These are phyloP conservation scores for Yamadazyma diospyri DNA, from an alignment of 1,139 yeast species.

Conservation along the genomic window DNA sequence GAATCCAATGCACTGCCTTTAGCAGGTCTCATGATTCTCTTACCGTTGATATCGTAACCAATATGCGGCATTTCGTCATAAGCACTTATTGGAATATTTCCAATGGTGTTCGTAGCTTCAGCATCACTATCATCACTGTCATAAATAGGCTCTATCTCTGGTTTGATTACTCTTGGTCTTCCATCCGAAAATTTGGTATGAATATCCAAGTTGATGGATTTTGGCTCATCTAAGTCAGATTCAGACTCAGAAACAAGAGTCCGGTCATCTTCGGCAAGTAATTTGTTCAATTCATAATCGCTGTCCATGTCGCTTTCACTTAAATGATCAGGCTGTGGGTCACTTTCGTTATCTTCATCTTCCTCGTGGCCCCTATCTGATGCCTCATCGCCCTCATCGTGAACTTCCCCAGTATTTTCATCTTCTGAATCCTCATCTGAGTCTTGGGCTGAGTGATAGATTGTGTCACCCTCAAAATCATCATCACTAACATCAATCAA, in stretches of 20 bases:
- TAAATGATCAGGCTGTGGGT: slow-evolving; percentile 20
- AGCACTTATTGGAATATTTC: slow-evolving; percentile 87
- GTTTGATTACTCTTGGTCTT: slow-evolving; percentile 66
- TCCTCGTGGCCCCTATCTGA: no score
- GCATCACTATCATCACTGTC: slow-evolving; percentile 91
- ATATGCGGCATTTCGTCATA: slow-evolving; percentile 97
- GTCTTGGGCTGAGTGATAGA: slow-evolving; percentile 23
- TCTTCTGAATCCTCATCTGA: slow-evolving; percentile 11
- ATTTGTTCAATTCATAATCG: slow-evolving; percentile 58
- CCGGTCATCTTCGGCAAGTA: slow-evolving; percentile 46
- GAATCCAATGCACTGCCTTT: slow-evolving; percentile 92
- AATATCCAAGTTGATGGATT: slow-evolving; percentile 39
- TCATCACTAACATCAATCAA: slow-evolving; percentile 29
- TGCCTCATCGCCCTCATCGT: slow-evolving; percentile 18
- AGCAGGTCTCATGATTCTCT: slow-evolving; percentile 98
- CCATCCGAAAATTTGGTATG: slow-evolving; percentile 76
- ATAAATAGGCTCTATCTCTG: slow-evolving; percentile 89
- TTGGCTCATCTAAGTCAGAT: slow-evolving; percentile 45
- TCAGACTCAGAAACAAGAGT: slow-evolving; percentile 29
- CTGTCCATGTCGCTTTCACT: slow-evolving; percentile 33
- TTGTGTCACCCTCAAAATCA: slow-evolving; percentile 23
- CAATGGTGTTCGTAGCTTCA: slow-evolving; percentile 84
- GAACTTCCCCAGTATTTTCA: background rate
- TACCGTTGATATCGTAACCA: slow-evolving; percentile 96
- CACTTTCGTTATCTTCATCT: slow-evolving; percentile 29